Evolutionary conservation across 2,329 filamentous ascomycete genomes (phyloP).

Genomic region (Nigrospora oryzae): DNA sequence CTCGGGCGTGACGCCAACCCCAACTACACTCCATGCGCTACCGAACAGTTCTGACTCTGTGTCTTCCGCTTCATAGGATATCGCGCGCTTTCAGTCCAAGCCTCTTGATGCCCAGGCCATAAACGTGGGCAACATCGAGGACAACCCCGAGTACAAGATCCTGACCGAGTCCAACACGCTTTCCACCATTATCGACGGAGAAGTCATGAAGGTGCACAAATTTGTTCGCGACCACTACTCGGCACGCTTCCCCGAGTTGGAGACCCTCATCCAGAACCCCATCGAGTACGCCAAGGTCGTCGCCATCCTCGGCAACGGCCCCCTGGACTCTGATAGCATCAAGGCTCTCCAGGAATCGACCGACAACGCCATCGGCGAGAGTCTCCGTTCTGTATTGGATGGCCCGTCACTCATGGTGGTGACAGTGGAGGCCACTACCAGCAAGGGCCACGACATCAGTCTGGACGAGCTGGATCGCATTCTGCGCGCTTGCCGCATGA

Average conservation of each 20-base stretch:
- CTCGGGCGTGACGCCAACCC: constrained; percentile 16
- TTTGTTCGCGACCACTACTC: constrained; percentile 96
- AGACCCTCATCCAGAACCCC: constrained; percentile 81
- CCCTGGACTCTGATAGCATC: constrained; percentile 73
- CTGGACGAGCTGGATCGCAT: constrained; percentile 68
- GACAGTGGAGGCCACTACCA: constrained; percentile 86
- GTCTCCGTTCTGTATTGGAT: constrained; percentile 75
- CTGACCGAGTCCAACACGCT: constrained; percentile 82
- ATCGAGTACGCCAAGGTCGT: constrained; percentile 95
- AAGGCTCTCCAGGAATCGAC: constrained; percentile 68
- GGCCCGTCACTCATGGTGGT: constrained; percentile 92
- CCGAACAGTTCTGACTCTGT: constrained; percentile 61
- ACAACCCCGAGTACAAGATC: constrained; percentile 85
- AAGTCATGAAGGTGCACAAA: constrained; percentile 90
- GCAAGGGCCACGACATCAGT: constrained; percentile 69
- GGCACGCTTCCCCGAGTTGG: constrained; percentile 84
- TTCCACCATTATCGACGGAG: constrained; percentile 86
- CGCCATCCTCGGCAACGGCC: constrained; percentile 84
- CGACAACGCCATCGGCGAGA: constrained; percentile 68
- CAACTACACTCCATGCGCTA: constrained; percentile 55
- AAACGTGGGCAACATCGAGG: constrained; percentile 75
- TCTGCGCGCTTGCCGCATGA: constrained; percentile 74
- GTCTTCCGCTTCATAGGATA: constrained; percentile 58
- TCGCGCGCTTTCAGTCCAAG: constrained; percentile 65
- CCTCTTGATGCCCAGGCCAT: constrained; percentile 55